Evolutionary conservation across 345 rosid species (phyloP).

Genomic region (Gossypium ekmanianum): DNA sequence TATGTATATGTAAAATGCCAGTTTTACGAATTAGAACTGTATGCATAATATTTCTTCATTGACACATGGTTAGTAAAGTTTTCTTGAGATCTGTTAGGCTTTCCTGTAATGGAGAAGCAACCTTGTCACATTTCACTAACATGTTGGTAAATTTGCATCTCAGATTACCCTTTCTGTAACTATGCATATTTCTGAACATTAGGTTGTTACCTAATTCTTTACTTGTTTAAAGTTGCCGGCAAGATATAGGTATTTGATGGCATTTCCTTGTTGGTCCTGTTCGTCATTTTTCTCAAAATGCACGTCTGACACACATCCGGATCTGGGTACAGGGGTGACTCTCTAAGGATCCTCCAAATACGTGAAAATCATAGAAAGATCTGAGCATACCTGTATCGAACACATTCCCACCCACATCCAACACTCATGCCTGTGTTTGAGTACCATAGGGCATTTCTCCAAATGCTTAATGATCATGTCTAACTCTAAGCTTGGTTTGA

Average conservation of each 20-base stretch:
- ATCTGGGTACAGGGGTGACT: neutral
- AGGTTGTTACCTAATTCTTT: neutral
- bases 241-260: constrained; percentile 1
- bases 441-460: neutral
- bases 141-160: neutral
- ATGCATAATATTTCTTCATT: neutral
- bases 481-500: neutral
- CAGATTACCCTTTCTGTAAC: neutral
- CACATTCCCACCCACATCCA: neutral
- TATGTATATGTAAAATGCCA: neutral
- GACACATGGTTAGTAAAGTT: neutral
- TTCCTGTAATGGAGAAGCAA: constrained; percentile 1
- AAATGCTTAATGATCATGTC: neutral
- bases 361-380: neutral
- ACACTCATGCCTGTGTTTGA: neutral
- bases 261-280: neutral
- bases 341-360: neutral
- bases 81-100: neutral
- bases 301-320: neutral
- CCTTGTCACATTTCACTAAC: neutral
- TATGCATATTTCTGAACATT: neutral
- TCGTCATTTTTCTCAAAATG: neutral
- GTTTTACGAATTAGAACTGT: neutral
- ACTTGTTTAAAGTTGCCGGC: constrained; percentile 7
- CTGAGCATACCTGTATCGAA: neutral